A percentile compares a stretch with the other conserved stretches of the same genome.
These are phyloP conservation scores for Clonostachys rosea DNA, from an alignment of 2,329 filamentous ascomycete species.

Conservation along the genomic window DNA sequence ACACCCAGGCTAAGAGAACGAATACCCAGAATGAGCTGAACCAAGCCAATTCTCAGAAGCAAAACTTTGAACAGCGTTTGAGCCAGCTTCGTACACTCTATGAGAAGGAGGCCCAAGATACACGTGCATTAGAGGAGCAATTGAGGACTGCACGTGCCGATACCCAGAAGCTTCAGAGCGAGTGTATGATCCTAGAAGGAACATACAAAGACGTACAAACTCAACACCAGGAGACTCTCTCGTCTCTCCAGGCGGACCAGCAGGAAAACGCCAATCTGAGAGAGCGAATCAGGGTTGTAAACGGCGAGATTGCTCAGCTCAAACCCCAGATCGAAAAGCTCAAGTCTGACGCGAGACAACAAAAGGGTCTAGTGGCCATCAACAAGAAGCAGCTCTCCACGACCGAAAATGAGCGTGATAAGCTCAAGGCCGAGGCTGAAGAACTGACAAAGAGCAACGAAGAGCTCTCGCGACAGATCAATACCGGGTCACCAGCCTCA, in stretches of 20 bases:
- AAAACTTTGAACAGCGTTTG: slow-evolving; percentile 85
- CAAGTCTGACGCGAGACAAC: slow-evolving; percentile 85
- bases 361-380: slow-evolving; percentile 94
- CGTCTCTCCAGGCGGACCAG: slow-evolving; percentile 78
- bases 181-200: slow-evolving; percentile 78
- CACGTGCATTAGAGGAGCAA: slow-evolving; percentile 80
- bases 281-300: slow-evolving; percentile 80
- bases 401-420: slow-evolving; percentile 83
- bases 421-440: slow-evolving; percentile 75
- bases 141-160: slow-evolving; percentile 72
- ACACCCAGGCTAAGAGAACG: slow-evolving; percentile 77
- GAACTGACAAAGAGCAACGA: slow-evolving; percentile 60
- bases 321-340: slow-evolving; percentile 92
- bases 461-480: slow-evolving; percentile 49
- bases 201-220: slow-evolving; percentile 75
- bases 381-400: slow-evolving; percentile 97
- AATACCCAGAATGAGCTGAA: slow-evolving; percentile 77
- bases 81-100: slow-evolving; percentile 84
- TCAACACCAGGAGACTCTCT: slow-evolving; percentile 73
- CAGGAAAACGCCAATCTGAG: slow-evolving; percentile 83
- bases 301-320: slow-evolving; percentile 75
- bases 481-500: slow-evolving; percentile 43
- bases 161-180: slow-evolving; percentile 77
- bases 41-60: slow-evolving; percentile 80
- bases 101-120: slow-evolving; percentile 87